phyloP scores from a whole-genome alignment of 1,284 basidiomycete species.

The Sporisorium sorghi region DNA sequence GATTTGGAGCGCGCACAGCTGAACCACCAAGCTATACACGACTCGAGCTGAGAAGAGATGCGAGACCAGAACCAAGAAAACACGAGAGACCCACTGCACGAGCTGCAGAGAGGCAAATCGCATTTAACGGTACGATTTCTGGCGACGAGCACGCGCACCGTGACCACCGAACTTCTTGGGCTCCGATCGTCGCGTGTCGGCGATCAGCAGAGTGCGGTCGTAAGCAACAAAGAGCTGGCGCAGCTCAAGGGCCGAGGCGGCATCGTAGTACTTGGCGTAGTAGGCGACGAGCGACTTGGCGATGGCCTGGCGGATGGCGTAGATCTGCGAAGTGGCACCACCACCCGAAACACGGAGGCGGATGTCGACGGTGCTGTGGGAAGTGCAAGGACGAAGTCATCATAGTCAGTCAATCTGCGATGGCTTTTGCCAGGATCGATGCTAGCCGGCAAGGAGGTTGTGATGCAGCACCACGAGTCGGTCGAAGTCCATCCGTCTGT shows the following conservation, averaged over 20 bases:
- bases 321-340: conserved; percentile 98
- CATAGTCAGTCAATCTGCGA: conserved; percentile 13
- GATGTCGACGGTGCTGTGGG: conserved; percentile 79
- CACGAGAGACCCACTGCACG: conserved; percentile 14
- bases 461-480: background rate
- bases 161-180: conserved; percentile 83
- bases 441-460: background rate
- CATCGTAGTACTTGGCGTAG: conserved; percentile 99
- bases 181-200: conserved; percentile 98
- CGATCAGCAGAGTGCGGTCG: conserved; percentile 87
- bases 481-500: background rate
- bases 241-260: conserved; percentile 80
- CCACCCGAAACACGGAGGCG: conserved; percentile 98
- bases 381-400: background rate
- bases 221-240: conserved; percentile 67
- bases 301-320: conserved; percentile 99
- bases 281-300: conserved; percentile 95
- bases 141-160: conserved; percentile 69
- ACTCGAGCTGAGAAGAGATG: conserved; percentile 14
- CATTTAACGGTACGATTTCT: conserved; percentile 64
- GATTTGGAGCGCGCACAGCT: conserved; percentile 16
- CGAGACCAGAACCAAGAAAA: conserved; percentile 36
- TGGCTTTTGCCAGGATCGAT: background rate
- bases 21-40: conserved; percentile 43
- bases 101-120: conserved; percentile 6